Conservation (phyloP, 371 early-diverging fungal species). For the Mortierella polycephala region DNA sequence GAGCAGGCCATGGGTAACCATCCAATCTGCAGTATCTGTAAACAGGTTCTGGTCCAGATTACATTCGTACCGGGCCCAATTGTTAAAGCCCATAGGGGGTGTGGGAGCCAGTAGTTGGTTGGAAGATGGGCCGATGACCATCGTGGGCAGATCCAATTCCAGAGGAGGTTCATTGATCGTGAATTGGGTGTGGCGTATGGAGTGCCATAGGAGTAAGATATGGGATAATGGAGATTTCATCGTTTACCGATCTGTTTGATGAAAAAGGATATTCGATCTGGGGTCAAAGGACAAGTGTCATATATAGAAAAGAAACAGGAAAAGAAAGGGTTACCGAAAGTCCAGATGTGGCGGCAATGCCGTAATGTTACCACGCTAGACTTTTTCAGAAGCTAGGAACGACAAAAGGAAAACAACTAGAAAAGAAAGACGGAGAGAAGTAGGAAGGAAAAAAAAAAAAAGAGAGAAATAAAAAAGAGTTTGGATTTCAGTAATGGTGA, state of each 20-base stretch:
- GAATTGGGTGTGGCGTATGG: constrained; percentile 18
- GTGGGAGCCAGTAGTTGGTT: constrained; percentile 23
- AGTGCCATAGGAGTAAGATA: constrained; percentile 35
- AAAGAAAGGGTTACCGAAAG: neutral
- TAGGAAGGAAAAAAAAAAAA: neutral
- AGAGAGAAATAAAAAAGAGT: neutral
- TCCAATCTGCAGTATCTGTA: constrained; percentile 51
- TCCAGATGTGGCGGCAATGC: no score
- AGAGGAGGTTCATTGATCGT: neutral
- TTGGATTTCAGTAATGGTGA: no score
- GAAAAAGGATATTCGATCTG: no score
- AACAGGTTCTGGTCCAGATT: constrained; percentile 50
- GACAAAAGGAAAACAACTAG: constrained; percentile 2
- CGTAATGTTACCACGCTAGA: no score
- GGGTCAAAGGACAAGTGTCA: neutral
- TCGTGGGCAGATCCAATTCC: constrained; percentile 9
- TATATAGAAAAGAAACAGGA: neutral
- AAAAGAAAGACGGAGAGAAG: neutral
- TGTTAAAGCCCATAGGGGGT: constrained; percentile 58
- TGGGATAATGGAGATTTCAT: constrained; percentile 41
- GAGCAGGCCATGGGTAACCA: constrained; percentile 44
- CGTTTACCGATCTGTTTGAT: no score
- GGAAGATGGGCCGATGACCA: neutral
- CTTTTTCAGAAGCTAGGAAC: no score
- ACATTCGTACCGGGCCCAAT: constrained; percentile 56